Evolutionary conservation across 2,329 filamentous ascomycete species (phyloP).

Genomic region (Clonostachys sp.): DNA sequence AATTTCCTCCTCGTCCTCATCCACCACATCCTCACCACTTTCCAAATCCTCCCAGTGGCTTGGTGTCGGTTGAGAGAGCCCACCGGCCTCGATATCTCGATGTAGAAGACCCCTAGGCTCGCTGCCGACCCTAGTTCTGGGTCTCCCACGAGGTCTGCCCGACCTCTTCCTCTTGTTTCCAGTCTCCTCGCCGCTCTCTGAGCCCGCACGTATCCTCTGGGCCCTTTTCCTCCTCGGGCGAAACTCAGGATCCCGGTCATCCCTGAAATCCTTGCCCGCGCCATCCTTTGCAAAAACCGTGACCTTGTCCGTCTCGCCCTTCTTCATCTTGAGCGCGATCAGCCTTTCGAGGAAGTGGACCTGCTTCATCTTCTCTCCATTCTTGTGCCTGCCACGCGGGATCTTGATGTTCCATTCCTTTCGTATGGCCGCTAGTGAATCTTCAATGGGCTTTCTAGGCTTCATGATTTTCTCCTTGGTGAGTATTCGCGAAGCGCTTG

Average conservation of each 20-base stretch:
- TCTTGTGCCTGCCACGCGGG: constrained; percentile 37
- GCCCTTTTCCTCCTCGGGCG: constrained; percentile 20
- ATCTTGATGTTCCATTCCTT: constrained; percentile 38
- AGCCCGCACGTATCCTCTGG: constrained; percentile 5
- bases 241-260: constrained; percentile 33
- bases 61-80: constrained; percentile 26
- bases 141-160: constrained; percentile 1
- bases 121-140: neutral
- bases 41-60: constrained; percentile 23
- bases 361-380: constrained; percentile 41
- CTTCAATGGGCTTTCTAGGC: constrained; percentile 29
- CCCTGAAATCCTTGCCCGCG: constrained; percentile 31
- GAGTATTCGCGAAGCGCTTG: constrained; percentile 64
- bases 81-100: neutral
- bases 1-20: constrained; percentile 9
- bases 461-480: constrained; percentile 60
- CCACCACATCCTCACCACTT: neutral
- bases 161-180: constrained; percentile 2
- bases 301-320: constrained; percentile 61
- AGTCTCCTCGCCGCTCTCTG: constrained; percentile 8
- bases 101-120: neutral
- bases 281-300: constrained; percentile 51
- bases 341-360: constrained; percentile 61
- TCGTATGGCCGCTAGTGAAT: constrained; percentile 30
- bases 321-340: constrained; percentile 58